Conservation (phyloP, 1,139 yeast genomes). For the Diutina pseudorugosa region DNA sequence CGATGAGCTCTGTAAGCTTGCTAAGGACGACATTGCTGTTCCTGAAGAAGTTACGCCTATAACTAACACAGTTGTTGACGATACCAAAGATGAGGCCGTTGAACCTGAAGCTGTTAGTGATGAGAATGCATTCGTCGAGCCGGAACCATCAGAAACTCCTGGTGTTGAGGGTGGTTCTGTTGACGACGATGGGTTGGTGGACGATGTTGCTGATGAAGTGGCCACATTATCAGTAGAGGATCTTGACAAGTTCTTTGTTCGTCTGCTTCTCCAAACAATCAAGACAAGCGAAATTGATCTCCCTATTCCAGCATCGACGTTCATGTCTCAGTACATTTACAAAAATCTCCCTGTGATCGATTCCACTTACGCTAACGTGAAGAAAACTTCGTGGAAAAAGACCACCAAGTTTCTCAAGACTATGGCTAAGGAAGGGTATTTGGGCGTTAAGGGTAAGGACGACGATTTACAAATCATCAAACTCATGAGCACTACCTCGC, state of each 20-base stretch:
- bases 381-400: slow-evolving; percentile 83
- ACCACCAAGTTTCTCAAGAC: slow-evolving; percentile 74
- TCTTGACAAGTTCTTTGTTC: slow-evolving; percentile 63
- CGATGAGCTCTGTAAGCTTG: slow-evolving; percentile 40
- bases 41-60: slow-evolving; percentile 18
- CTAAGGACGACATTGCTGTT: slow-evolving; percentile 31
- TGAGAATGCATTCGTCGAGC: slow-evolving; percentile 5
- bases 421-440: slow-evolving; percentile 63
- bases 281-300: slow-evolving; percentile 42
- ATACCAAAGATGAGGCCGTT: slow-evolving; percentile 6
- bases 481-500: slow-evolving; percentile 35
- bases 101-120: slow-evolving; percentile 7
- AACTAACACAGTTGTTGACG: slow-evolving; percentile 5
- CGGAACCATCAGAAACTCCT: slow-evolving; percentile 5
- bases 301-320: slow-evolving; percentile 60
- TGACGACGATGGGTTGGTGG: neutral
- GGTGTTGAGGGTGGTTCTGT: slow-evolving; percentile 6
- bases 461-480: slow-evolving; percentile 43
- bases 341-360: slow-evolving; percentile 57
- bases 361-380: slow-evolving; percentile 47
- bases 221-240: slow-evolving; percentile 42
- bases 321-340: slow-evolving; percentile 58
- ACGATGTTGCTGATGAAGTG: neutral
- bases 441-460: slow-evolving; percentile 61
- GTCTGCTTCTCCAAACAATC: slow-evolving; percentile 59